These are phyloP conservation scores for Ochetophila trinervis DNA, from an alignment of 306 rosid species.

Conservation along the genomic window DNA sequence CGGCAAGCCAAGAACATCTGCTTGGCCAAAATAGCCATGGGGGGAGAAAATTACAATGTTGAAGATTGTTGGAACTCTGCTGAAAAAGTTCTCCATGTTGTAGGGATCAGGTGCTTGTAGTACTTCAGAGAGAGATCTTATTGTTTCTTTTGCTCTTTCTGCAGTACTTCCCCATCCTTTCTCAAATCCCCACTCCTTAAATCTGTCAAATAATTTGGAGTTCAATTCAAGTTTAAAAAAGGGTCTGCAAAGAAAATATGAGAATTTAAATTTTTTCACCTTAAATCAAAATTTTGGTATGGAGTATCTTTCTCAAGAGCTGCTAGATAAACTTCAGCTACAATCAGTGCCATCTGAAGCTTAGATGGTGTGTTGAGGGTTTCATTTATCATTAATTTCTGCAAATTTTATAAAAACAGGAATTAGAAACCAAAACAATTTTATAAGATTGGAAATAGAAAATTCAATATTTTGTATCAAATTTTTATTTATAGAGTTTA, in stretches of 20 bases:
- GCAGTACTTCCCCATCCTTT: slow-evolving; percentile 93
- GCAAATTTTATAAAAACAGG: slow-evolving; percentile 21
- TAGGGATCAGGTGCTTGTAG: slow-evolving; percentile 84
- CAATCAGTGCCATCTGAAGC: slow-evolving; percentile 66
- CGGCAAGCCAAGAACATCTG: slow-evolving; percentile 90
- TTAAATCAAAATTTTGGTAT: slow-evolving; percentile 55
- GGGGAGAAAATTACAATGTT: slow-evolving; percentile 79
- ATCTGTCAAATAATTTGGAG: slow-evolving; percentile 37
- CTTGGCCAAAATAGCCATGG: slow-evolving; percentile 96
- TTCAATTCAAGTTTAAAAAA: neutral
- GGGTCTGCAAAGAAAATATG: neutral
- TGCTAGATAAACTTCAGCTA: slow-evolving; percentile 63
- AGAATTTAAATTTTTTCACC: slow-evolving; percentile 32
- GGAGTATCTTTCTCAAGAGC: slow-evolving; percentile 48
- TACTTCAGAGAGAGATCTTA: slow-evolving; percentile 61
- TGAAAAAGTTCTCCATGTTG: slow-evolving; percentile 57
- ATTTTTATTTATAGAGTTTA: slow-evolving; percentile 3
- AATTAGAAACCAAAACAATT: neutral
- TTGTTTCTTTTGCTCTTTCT: slow-evolving; percentile 67
- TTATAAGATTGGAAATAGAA: neutral
- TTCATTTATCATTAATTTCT: slow-evolving; percentile 71
- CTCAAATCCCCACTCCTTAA: slow-evolving; percentile 92
- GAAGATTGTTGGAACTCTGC: slow-evolving; percentile 74
- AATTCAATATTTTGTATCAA: neutral
- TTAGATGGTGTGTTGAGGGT: slow-evolving; percentile 52